Evolutionary conservation across 176 grass and related monocot genomes (phyloP), one percentile per base, ranked within the genome.

Genomic region (Hsuehochloa calcarea): DNA sequence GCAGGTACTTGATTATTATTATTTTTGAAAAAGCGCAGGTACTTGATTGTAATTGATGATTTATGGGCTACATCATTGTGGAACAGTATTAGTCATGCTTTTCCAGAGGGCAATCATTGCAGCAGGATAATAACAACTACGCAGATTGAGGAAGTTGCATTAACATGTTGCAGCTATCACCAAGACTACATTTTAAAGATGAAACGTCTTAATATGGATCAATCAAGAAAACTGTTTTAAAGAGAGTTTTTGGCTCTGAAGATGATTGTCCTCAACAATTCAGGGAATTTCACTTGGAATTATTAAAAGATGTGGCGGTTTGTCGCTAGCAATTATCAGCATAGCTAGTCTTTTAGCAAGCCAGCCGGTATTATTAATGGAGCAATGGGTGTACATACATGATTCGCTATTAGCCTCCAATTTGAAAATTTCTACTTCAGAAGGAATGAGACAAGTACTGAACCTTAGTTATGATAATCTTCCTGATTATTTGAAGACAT

Each of bases 41-140:
- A 70, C 0, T 14, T 81, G 4, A 43, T 81, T 10, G 8, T 81
- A 43, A 19, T 81, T 8, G 79, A 81, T 81, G 79, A 58, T 13
- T 8, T 80, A 0, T 68, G 63, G 78, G 2, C 20, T 13, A 3
- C 31, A 8, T 8, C 46, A 10, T 2, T 44, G 13, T 68, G 78
- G 63, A 12, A 68, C 23, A 26, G 68, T 39, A 68, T 80, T 39
- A 34, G 14, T 0, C n/a, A 8, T 65, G 58, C 59, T 29, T 79
- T 79, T 47, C n/a, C 59, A 1, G 23, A 16, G 4, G 40, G 40
- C 14, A 3, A 12, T 68, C 12, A 26, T 34, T 34, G 6, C 10
- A 40, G 63, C 20, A 80, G 45, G 68, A 38, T 68, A 37, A 80
- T 80, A 68, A 22, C 15, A n/a, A 80, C 78, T 27, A 80, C 63